phyloP scores from a whole-genome alignment of 108 stramenopile genomes.

The Conticribra guillardii region DNA sequence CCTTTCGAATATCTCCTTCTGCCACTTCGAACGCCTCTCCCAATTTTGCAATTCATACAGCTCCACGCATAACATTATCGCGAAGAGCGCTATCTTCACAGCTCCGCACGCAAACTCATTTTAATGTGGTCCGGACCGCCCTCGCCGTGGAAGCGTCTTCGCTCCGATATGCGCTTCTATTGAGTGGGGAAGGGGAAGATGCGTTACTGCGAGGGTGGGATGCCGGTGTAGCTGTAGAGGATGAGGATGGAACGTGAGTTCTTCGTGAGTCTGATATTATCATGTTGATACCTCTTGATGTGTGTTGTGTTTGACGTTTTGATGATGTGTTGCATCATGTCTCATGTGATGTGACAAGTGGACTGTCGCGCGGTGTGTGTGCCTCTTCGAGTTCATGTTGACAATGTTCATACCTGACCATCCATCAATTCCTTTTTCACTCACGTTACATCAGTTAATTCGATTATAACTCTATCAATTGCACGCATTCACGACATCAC shows the following conservation, averaged over 20 bases:
- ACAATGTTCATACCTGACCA: background rate
- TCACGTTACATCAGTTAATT: background rate
- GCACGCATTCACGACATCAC: too few relatives aligned
- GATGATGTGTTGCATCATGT: background rate
- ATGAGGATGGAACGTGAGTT: constrained; percentile 46
- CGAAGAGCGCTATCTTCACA: constrained; percentile 8
- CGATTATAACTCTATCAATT: constrained; percentile 1
- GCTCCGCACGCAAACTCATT: constrained; percentile 17
- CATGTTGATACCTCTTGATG: background rate
- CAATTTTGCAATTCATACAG: background rate
- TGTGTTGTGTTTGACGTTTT: background rate
- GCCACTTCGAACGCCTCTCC: background rate
- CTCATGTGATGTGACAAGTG: too few relatives aligned
- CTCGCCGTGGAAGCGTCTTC: constrained; percentile 11
- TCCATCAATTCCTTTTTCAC: background rate
- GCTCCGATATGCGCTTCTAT: constrained; percentile 20
- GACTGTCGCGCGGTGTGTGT: too few relatives aligned
- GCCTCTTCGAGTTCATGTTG: background rate
- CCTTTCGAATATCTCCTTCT: background rate
- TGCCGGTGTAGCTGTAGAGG: constrained; percentile 26
- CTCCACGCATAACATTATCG: background rate
- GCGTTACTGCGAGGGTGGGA: constrained; percentile 37
- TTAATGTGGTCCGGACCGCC: constrained; percentile 1
- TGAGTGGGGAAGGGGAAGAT: constrained; percentile 14
- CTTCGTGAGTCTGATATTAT: background rate